phyloP scores from a whole-genome alignment of 1,284 basidiomycete species.

The Lentinula novae-zelandiae region DNA sequence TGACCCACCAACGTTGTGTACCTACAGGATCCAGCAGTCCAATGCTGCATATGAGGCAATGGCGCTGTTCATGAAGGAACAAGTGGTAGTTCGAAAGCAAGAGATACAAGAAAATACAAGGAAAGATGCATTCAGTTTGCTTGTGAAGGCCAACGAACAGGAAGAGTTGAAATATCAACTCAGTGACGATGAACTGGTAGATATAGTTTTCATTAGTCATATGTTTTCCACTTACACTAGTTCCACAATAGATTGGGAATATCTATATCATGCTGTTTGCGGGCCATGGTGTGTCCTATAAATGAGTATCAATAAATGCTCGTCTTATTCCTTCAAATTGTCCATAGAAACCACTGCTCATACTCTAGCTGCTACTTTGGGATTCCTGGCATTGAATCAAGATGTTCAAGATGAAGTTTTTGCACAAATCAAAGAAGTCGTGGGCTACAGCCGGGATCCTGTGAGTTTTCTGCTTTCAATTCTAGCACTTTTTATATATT shows the following conservation, averaged over 20 bases:
- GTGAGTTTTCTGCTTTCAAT: conserved; percentile 1
- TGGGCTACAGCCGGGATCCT: conserved; percentile 8
- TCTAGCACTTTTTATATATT: too few species aligned
- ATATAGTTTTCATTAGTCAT: not conserved
- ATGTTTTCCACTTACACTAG: not conserved
- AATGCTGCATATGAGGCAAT: conserved; percentile 15
- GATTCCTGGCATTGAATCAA: conserved; percentile 19
- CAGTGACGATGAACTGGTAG: conserved; percentile 16
- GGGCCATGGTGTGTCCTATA: conserved; percentile 17
- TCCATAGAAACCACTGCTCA: conserved; percentile 19
- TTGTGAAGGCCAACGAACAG: conserved; percentile 17
- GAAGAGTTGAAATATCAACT: conserved; percentile 16
- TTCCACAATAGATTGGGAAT: conserved; percentile 16
- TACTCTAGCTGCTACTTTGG: conserved; percentile 17
- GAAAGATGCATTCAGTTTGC: conserved; percentile 16
- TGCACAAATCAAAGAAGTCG: conserved; percentile 15
- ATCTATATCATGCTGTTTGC: conserved; percentile 20
- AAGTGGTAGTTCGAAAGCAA: conserved; percentile 8
- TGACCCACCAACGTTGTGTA: not conserved
- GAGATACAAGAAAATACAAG: conserved; percentile 4
- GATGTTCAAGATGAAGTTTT: conserved; percentile 19
- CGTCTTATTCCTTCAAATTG: not conserved
- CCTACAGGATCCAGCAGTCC: conserved; percentile 15
- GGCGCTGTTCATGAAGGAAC: conserved; percentile 13
- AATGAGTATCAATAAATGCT: not conserved